Evolutionary conservation across 2,329 filamentous ascomycete species (phyloP).

Genomic region (Lachnellula subtilissima): DNA sequence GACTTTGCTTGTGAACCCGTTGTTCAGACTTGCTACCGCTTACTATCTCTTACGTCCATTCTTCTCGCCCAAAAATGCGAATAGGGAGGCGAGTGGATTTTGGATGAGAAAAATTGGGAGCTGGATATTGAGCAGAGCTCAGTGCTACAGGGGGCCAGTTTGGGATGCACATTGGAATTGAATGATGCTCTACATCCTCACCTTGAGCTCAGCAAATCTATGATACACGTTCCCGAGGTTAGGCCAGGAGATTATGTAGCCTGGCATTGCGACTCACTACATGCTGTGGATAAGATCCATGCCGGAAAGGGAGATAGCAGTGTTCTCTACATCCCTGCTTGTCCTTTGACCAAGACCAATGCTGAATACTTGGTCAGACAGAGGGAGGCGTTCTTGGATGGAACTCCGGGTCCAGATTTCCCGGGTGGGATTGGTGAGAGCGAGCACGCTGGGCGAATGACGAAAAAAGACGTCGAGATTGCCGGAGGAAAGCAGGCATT

Average conservation of each 20-base stretch:
- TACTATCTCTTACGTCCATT: slow-evolving; percentile 83
- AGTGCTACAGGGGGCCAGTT: slow-evolving; percentile 63
- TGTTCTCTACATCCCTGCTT: slow-evolving; percentile 85
- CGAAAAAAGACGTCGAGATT: slow-evolving; percentile 8
- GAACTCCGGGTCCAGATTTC: slow-evolving; percentile 66
- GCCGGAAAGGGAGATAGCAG: slow-evolving; percentile 67
- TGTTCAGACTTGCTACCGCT: slow-evolving; percentile 68
- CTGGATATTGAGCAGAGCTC: slow-evolving; percentile 43
- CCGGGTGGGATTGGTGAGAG: slow-evolving; percentile 66
- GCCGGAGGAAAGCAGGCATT: slow-evolving; percentile 47
- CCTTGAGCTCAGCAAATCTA: slow-evolving; percentile 53
- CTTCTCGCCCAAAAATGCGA: slow-evolving; percentile 49
- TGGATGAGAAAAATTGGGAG: slow-evolving; percentile 56
- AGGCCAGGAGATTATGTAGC: slow-evolving; percentile 64
- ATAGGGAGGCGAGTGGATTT: slow-evolving; percentile 36
- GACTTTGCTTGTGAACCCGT: slow-evolving; percentile 75
- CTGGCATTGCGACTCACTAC: slow-evolving; percentile 47
- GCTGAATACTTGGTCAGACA: slow-evolving; percentile 67
- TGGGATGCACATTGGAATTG: slow-evolving; percentile 59
- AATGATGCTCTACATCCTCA: slow-evolving; percentile 58
- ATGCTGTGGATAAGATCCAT: slow-evolving; percentile 76
- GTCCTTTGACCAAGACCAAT: slow-evolving; percentile 72
- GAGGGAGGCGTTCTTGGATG: slow-evolving; percentile 63
- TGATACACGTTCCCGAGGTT: slow-evolving; percentile 61
- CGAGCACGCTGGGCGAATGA: slow-evolving; percentile 44